Conservation (phyloP, 176 grass and related monocot genomes). For the Ensete ventricosum region DNA sequence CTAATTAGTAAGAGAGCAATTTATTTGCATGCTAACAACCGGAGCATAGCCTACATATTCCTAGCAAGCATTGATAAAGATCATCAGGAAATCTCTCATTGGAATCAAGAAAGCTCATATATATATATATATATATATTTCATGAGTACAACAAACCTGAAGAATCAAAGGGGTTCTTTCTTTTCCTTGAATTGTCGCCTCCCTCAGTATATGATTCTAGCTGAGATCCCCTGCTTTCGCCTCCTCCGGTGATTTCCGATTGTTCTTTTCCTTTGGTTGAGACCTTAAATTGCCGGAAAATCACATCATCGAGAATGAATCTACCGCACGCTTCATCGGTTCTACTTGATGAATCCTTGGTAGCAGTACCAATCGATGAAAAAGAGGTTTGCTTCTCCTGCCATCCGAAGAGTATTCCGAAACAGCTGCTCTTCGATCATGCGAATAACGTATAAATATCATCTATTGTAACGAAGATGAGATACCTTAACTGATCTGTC, state of each 20-base stretch:
- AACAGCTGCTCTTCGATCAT: not conserved
- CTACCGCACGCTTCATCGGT: slow-evolving; percentile 5
- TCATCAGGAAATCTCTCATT: slow-evolving; percentile 14
- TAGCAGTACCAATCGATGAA: slow-evolving; percentile 43
- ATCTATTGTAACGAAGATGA: not conserved
- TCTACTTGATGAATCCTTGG: slow-evolving; percentile 18
- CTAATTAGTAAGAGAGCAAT: too few species aligned
- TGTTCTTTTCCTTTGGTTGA: slow-evolving; percentile 19
- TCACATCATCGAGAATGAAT: slow-evolving; percentile 27
- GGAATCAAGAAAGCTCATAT: too few species aligned
- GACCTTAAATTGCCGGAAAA: slow-evolving; percentile 67
- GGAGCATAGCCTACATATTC: too few species aligned
- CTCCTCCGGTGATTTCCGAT: slow-evolving; percentile 7
- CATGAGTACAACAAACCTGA: slow-evolving; percentile 15
- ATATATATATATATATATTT: not conserved
- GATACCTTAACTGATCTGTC: slow-evolving; percentile 10
- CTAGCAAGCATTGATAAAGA: too few species aligned
- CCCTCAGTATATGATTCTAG: slow-evolving; percentile 24
- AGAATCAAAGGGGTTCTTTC: slow-evolving; percentile 40
- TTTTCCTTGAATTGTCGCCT: slow-evolving; percentile 28
- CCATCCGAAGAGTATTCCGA: not conserved
- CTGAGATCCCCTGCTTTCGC: slow-evolving; percentile 12
- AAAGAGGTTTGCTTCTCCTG: slow-evolving; percentile 68
- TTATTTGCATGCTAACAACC: too few species aligned
- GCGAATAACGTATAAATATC: too few species aligned